Percentiles rank a stretch among this genome's conserved stretches.
Conservation (phyloP, 495 filamentous ascomycete species). For the Schizothecium vesticola region DNA sequence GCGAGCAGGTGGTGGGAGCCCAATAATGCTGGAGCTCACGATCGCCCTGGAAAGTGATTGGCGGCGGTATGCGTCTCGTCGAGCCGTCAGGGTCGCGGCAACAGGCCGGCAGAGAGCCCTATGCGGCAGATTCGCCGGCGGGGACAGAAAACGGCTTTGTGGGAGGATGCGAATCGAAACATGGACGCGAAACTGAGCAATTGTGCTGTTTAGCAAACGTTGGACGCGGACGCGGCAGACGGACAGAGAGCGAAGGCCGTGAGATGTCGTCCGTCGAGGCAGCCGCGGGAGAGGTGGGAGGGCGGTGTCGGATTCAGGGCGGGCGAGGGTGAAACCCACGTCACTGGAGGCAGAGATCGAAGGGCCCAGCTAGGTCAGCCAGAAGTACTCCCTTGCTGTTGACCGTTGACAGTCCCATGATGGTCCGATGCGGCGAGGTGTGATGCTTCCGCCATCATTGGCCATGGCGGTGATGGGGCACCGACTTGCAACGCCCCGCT, state of each 20-base stretch:
- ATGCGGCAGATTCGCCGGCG: slow-evolving; percentile 11
- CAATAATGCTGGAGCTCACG: slow-evolving; percentile 11
- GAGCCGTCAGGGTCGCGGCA: slow-evolving; percentile 12
- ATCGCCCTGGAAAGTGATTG: slow-evolving; percentile 22
- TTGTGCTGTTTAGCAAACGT: not conserved
- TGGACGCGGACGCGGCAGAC: not conserved
- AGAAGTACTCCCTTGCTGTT: not conserved
- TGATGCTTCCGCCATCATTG: not conserved
- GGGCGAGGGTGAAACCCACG: not conserved
- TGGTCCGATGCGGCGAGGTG: not conserved
- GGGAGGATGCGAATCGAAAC: slow-evolving; percentile 1
- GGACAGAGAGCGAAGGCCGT: not conserved
- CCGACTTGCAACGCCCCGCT: too few relatives aligned
- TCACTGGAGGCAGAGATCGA: not conserved
- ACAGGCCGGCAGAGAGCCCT: slow-evolving; percentile 11
- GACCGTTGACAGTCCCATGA: not conserved
- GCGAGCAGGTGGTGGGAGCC: slow-evolving; percentile 2
- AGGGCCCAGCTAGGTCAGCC: not conserved
- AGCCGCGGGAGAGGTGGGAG: not conserved
- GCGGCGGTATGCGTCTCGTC: slow-evolving; percentile 4
- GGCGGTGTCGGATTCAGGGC: not conserved
- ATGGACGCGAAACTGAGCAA: not conserved
- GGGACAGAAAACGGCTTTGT: not conserved
- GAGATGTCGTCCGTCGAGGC: not conserved
- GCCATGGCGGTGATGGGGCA: not conserved